Conservation (phyloP, 495 filamentous ascomycete genomes). For the Trichocladium antarcticum region DNA sequence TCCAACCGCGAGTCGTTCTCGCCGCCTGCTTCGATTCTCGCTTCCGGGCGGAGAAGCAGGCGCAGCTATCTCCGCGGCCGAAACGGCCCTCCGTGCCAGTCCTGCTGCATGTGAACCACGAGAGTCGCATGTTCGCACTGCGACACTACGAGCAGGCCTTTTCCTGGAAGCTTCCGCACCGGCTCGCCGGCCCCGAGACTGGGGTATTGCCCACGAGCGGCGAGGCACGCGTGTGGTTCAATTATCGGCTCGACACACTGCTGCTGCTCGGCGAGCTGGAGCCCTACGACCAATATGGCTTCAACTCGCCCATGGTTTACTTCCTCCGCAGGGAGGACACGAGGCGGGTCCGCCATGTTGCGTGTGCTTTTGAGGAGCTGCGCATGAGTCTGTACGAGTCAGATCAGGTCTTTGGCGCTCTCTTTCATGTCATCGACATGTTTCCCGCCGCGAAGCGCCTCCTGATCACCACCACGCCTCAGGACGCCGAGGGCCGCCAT, state of each 20-base stretch:
- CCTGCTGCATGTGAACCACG: constrained; percentile 31
- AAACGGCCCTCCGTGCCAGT: constrained; percentile 22
- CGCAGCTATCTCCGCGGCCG: constrained; percentile 13
- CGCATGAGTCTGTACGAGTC: constrained; percentile 18
- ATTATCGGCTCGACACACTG: constrained; percentile 29
- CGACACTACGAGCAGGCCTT: constrained; percentile 35
- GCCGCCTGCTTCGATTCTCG: constrained; percentile 25
- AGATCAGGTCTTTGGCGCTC: constrained; percentile 30
- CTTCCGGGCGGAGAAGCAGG: constrained; percentile 7
- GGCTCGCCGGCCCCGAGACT: constrained; percentile 16
- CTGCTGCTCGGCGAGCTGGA: constrained; percentile 34
- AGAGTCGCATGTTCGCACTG: constrained; percentile 34
- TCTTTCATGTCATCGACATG: constrained; percentile 34
- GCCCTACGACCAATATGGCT: constrained; percentile 31
- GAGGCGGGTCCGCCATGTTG: constrained; percentile 25
- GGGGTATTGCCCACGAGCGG: constrained; percentile 12
- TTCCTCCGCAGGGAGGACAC: constrained; percentile 31
- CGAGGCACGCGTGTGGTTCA: constrained; percentile 30
- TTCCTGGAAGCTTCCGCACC: constrained; percentile 27
- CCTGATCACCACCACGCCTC: constrained; percentile 23
- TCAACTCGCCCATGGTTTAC: constrained; percentile 33
- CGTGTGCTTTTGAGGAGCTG: constrained; percentile 28
- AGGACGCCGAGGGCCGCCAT: constrained; percentile 19
- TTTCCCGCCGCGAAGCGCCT: constrained; percentile 21
- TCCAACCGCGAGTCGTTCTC: constrained; percentile 31